These are phyloP conservation scores for Debaryomyces maramus DNA, from an alignment of 805 yeast genomes.

Conservation along the genomic window DNA sequence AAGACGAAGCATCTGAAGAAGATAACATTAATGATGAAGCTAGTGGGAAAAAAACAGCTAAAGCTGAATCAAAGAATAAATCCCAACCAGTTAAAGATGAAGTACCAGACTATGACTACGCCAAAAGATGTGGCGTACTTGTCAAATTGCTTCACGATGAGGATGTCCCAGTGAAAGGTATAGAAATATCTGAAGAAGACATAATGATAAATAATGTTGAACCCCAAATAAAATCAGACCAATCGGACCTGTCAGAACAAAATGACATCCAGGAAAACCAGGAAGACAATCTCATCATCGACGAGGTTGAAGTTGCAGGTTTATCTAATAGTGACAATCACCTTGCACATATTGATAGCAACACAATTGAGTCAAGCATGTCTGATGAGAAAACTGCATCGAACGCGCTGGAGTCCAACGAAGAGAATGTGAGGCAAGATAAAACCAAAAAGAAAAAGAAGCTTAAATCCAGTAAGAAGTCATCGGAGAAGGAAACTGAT, in stretches of 20 bases:
- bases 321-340: constrained; percentile 15
- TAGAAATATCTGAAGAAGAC: constrained; percentile 9
- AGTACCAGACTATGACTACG: constrained; percentile 38
- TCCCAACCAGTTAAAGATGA: constrained; percentile 8
- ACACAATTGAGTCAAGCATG: not conserved
- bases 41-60: constrained; percentile 12
- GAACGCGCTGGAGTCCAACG: constrained; percentile 8
- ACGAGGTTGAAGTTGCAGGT: constrained; percentile 41
- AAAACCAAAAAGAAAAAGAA: constrained; percentile 12
- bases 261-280: constrained; percentile 3
- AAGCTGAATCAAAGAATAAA: constrained; percentile 10
- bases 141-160: constrained; percentile 36
- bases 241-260: constrained; percentile 7
- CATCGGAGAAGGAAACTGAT: constrained; percentile 8
- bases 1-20: constrained; percentile 18
- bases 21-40: constrained; percentile 12
- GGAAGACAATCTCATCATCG: constrained; percentile 36
- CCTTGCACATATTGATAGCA: not conserved
- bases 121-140: constrained; percentile 40
- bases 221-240: constrained; percentile 8
- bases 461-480: constrained; percentile 9
- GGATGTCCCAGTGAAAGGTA: constrained; percentile 32
- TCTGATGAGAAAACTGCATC: not conserved
- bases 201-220: constrained; percentile 13
- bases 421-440: too few species aligned